phyloP scores from a whole-genome alignment of 306 rosid species.

The Casuarina glauca region DNA sequence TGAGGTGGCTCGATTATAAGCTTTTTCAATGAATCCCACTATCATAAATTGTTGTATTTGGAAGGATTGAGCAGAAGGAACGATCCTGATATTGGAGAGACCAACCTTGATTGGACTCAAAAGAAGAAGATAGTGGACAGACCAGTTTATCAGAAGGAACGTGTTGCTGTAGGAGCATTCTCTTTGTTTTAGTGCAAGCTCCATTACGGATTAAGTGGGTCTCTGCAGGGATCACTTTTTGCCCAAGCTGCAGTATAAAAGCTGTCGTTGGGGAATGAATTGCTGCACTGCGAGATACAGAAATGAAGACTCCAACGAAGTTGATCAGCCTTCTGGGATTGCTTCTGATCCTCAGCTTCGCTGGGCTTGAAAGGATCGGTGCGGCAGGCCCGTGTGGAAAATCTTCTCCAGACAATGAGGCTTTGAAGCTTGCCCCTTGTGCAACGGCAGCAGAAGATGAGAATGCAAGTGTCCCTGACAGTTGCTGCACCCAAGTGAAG shows the following conservation, averaged over 20 bases:
- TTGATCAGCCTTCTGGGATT: slow-evolving; percentile 40
- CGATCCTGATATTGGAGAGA: not conserved
- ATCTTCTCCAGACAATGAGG: slow-evolving; percentile 55
- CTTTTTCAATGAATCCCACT: slow-evolving; percentile 20
- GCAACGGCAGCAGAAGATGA: slow-evolving; percentile 52
- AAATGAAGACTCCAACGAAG: slow-evolving; percentile 40
- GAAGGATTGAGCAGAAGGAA: slow-evolving; percentile 23
- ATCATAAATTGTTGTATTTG: slow-evolving; percentile 28
- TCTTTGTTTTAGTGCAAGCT: slow-evolving; percentile 44
- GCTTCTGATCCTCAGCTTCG: slow-evolving; percentile 31
- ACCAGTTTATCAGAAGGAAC: slow-evolving; percentile 2
- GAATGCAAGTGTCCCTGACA: slow-evolving; percentile 44
- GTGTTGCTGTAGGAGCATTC: slow-evolving; percentile 32
- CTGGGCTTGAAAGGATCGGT: slow-evolving; percentile 28
- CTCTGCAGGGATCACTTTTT: slow-evolving; percentile 37
- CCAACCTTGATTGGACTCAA: slow-evolving; percentile 26
- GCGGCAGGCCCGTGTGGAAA: slow-evolving; percentile 63
- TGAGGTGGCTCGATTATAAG: not conserved
- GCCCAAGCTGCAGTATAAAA: slow-evolving; percentile 37
- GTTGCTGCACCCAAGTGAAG: slow-evolving; percentile 52
- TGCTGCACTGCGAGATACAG: not conserved
- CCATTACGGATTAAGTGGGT: slow-evolving; percentile 45
- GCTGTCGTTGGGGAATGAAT: not conserved
- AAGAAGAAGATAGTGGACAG: slow-evolving; percentile 17
- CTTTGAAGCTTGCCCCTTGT: slow-evolving; percentile 59